Base-by-base conservation (phyloP, 2,329 filamentous ascomycete genomes). In the Proliferodiscus dingleyae region DNA sequence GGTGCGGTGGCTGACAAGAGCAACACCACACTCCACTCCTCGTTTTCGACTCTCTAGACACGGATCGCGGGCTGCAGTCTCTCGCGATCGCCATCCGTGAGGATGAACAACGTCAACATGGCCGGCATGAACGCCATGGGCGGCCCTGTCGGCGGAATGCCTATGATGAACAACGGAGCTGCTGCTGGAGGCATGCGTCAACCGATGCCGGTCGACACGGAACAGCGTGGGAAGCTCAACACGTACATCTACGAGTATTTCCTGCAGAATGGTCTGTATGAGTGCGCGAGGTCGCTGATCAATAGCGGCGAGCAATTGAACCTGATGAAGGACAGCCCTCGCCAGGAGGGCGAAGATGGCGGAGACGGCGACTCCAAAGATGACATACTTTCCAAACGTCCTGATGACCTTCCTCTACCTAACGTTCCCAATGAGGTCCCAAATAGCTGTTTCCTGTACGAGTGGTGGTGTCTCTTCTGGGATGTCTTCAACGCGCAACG, bases 401-500 rank as follows among this genome's bases (percentile, higher is more conserved):
- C 87, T 1, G 79, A 83, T 46, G 89, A 95, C 61, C 75, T 97
- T 30, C 91, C 91, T 4, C 75, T 79, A 5, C 83, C 89, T 10
- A 81, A 81, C 52, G 72, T 89, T 5, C 81, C 83, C 10, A 76
- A 73, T 63, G 77, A 78, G 39, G 73, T 74, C 50, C 77, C 77
- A 44, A 85, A 85, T 59, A 86, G 79, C 51, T 88, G 87, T 21
- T 97, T 98, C 61, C 74, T 98, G n/a, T 85, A 89, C 57, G 93
- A 97, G 61, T 98, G 93, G 93, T 98, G 94, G 72, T 88, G 84
- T 62, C 78, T 96, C 42, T 98, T 98, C 67, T 97, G 89, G 89
- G 93, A 98, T 61, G 89, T 97, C 58, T 94, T 87, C 68, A 82
- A 82, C 62, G 88, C 89, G 45, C 87, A 91, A 63, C 85, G 88